Evolutionary conservation across 495 filamentous ascomycete species (phyloP).

Genomic region (Talaromyces trachyspermus): DNA sequence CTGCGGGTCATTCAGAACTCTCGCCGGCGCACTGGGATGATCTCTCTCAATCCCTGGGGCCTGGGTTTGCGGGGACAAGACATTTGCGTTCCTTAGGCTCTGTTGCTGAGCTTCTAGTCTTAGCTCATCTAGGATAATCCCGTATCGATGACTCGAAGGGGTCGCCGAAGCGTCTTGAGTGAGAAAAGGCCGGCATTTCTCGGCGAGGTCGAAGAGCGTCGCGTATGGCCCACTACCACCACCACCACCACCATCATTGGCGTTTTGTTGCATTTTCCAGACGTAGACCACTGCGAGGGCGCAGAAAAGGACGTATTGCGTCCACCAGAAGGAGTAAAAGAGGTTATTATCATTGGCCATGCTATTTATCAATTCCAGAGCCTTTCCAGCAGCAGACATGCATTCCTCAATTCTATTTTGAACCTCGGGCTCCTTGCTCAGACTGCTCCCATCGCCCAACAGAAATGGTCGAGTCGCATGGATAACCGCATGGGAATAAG

Average conservation of each 20-base stretch:
- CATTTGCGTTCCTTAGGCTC: too few relatives aligned
- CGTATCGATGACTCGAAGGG: too few relatives aligned
- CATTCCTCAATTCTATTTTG: background rate
- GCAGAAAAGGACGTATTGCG: slow-evolving; percentile 30
- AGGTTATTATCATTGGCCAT: slow-evolving; percentile 14
- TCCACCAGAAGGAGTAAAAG: slow-evolving; percentile 31
- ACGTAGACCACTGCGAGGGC: slow-evolving; percentile 28
- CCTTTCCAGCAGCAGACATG: background rate
- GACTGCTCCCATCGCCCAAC: slow-evolving; percentile 3
- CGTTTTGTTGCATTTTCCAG: slow-evolving; percentile 17
- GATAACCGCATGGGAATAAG: slow-evolving; percentile 21
- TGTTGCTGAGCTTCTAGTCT: too few relatives aligned
- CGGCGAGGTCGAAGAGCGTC: too few relatives aligned
- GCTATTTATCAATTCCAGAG: slow-evolving; percentile 12
- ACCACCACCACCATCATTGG: slow-evolving; percentile 13
- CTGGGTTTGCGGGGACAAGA: too few relatives aligned
- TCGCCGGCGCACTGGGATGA: too few relatives aligned
- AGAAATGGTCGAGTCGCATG: slow-evolving; percentile 21
- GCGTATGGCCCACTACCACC: too few relatives aligned
- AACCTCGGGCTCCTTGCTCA: background rate
- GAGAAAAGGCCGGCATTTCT: too few relatives aligned
- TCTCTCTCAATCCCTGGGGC: too few relatives aligned
- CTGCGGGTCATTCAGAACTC: too few relatives aligned
- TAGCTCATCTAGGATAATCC: too few relatives aligned
- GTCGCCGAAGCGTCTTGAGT: too few relatives aligned